Evolutionary conservation across 306 rosid species (phyloP).

Genomic region (Casuarina equisetifolia): DNA sequence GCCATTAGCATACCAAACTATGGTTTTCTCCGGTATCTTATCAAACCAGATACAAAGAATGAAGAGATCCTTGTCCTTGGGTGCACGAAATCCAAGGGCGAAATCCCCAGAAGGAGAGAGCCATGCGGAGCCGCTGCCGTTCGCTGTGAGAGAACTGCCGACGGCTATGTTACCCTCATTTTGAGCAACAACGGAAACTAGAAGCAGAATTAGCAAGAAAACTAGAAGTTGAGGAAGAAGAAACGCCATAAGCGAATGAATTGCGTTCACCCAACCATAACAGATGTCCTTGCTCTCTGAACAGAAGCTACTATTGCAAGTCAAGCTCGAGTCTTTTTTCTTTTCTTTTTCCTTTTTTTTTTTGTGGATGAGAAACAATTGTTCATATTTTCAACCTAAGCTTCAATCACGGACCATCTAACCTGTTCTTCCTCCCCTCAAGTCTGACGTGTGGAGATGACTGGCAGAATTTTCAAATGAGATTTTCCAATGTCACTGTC

Average conservation of each 20-base stretch:
- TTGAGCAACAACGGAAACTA: slow-evolving; percentile 35
- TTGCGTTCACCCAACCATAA: no score
- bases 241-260: slow-evolving; percentile 24
- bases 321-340: no score
- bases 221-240: slow-evolving; percentile 18
- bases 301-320: no score
- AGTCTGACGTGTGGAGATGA: no score
- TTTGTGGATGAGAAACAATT: no score
- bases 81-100: slow-evolving; percentile 53
- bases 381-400: no score
- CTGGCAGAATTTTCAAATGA: no score
- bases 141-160: slow-evolving; percentile 37
- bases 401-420: no score
- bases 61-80: slow-evolving; percentile 20
- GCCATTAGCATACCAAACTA: slow-evolving; percentile 50
- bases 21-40: slow-evolving; percentile 32
- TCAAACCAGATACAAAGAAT: slow-evolving; percentile 56
- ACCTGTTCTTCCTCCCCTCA: no score
- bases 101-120: slow-evolving; percentile 58
- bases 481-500: no score
- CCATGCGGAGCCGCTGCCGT: slow-evolving; percentile 34
- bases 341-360: no score
- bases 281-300: no score
- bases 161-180: slow-evolving; percentile 14
- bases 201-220: slow-evolving; percentile 22